Conservation (phyloP, 352 stramenopile genomes). For the Phytopythium kandeliae region DNA sequence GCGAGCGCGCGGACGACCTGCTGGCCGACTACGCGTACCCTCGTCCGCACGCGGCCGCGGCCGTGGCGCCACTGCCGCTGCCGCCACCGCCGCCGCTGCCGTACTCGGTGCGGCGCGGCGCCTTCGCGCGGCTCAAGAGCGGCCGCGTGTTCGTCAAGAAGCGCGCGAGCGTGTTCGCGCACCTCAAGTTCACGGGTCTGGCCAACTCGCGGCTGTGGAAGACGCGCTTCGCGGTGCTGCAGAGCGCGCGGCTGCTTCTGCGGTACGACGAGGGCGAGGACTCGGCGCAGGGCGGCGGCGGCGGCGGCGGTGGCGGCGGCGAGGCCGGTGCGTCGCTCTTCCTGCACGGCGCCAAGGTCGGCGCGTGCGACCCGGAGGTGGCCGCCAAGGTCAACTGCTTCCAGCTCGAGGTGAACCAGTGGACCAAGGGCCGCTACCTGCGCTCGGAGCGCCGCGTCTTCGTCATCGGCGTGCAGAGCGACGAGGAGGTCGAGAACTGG, state of each 20-base stretch:
- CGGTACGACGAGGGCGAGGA: slow-evolving; percentile 53
- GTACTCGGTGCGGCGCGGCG: background rate
- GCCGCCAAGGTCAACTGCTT: slow-evolving; percentile 78
- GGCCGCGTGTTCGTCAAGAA: slow-evolving; percentile 77
- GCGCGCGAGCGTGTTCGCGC: slow-evolving; percentile 67
- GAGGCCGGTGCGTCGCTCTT: slow-evolving; percentile 56
- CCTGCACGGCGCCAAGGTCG: slow-evolving; percentile 69
- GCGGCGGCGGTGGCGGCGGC: too few species aligned
- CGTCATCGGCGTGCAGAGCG: slow-evolving; percentile 64
- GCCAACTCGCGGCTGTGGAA: slow-evolving; percentile 70
- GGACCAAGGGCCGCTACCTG: slow-evolving; percentile 71
- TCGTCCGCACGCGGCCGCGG: background rate
- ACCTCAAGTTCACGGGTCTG: slow-evolving; percentile 61
- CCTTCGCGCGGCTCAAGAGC: slow-evolving; percentile 60
- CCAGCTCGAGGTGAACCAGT: slow-evolving; percentile 78
- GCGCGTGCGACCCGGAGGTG: slow-evolving; percentile 63
- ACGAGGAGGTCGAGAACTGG: slow-evolving; percentile 77
- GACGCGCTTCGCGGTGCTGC: slow-evolving; percentile 71
- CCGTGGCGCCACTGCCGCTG: background rate
- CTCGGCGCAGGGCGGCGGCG: slow-evolving; percentile 1
- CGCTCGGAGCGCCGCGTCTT: slow-evolving; percentile 61
- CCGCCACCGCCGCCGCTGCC: background rate
- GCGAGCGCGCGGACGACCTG: slow-evolving; percentile 14
- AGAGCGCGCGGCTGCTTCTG: slow-evolving; percentile 58
- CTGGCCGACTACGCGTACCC: slow-evolving; percentile 2